Evolutionary conservation across 2,329 filamentous ascomycete species (phyloP).

Genomic region (Bipolaris bicolor): DNA sequence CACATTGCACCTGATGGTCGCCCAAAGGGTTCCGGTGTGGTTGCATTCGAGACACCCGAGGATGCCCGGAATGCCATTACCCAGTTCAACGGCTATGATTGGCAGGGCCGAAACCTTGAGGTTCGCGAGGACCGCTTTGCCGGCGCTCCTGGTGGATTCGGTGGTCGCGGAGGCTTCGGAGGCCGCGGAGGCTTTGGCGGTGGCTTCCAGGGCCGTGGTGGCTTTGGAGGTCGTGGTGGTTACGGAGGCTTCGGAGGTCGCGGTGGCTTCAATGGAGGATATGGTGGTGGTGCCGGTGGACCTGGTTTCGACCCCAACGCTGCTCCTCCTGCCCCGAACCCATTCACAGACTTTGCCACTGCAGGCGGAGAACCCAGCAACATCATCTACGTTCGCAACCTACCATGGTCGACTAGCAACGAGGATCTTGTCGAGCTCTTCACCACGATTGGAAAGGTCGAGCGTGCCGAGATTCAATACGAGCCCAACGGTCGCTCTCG

Average conservation of each 20-base stretch:
- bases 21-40: slow-evolving; percentile 95
- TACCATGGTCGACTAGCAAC: slow-evolving; percentile 99
- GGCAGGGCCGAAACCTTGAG: slow-evolving; percentile 92
- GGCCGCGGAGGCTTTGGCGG: slow-evolving; percentile 57
- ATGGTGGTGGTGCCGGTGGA: slow-evolving; percentile 47
- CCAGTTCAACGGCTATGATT: slow-evolving; percentile 98
- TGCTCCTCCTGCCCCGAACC: slow-evolving; percentile 71
- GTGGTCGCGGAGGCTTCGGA: slow-evolving; percentile 46
- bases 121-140: slow-evolving; percentile 97
- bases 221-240: slow-evolving; percentile 39
- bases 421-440: slow-evolving; percentile 96
- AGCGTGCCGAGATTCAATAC: slow-evolving; percentile 99
- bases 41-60: slow-evolving; percentile 92
- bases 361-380: slow-evolving; percentile 82
- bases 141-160: slow-evolving; percentile 55
- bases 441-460: slow-evolving; percentile 96
- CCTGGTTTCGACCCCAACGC: slow-evolving; percentile 57
- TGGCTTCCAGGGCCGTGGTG: slow-evolving; percentile 53
- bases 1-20: slow-evolving; percentile 89
- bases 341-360: slow-evolving; percentile 92
- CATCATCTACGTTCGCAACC: slow-evolving; percentile 93
- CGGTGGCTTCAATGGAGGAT: slow-evolving; percentile 44
- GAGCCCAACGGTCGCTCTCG: slow-evolving; percentile 94
- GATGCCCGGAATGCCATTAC: slow-evolving; percentile 95
- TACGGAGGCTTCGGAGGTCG: slow-evolving; percentile 52